These are phyloP conservation scores for Aspergillus panamensis DNA, from an alignment of 495 filamentous ascomycete species.

Conservation along the genomic window DNA sequence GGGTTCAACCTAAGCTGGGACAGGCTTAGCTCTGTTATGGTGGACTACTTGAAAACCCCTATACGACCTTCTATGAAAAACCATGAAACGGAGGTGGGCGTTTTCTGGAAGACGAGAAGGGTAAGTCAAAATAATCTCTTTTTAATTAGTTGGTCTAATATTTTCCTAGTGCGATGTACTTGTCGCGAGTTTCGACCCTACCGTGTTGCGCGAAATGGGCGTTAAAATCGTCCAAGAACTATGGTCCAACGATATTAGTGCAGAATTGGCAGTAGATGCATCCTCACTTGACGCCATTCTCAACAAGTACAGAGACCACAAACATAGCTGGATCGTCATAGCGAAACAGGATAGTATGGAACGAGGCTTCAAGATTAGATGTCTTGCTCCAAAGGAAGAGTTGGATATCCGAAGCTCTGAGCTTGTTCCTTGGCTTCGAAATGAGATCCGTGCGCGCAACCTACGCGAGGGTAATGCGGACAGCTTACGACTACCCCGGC, in stretches of 20 bases:
- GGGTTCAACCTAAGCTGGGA: slow-evolving; percentile 93
- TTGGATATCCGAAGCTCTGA: slow-evolving; percentile 71
- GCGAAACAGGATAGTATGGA: slow-evolving; percentile 75
- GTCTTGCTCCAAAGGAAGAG: slow-evolving; percentile 73
- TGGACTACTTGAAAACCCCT: slow-evolving; percentile 56
- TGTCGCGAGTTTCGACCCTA: slow-evolving; percentile 78
- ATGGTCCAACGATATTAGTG: slow-evolving; percentile 79
- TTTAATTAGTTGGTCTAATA: slow-evolving; percentile 12
- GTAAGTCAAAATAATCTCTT: slow-evolving; percentile 42
- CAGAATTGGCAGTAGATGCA: slow-evolving; percentile 83
- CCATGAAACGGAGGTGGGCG: slow-evolving; percentile 42
- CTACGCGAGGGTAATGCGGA: slow-evolving; percentile 52
- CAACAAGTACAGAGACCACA: slow-evolving; percentile 62
- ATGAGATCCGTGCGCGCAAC: slow-evolving; percentile 76
- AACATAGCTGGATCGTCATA: slow-evolving; percentile 81
- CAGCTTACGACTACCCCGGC: slow-evolving; percentile 43
- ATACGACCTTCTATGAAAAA: slow-evolving; percentile 67
- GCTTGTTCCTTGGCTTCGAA: slow-evolving; percentile 74
- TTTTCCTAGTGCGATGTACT: slow-evolving; percentile 74
- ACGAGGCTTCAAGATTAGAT: slow-evolving; percentile 70
- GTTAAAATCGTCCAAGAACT: slow-evolving; percentile 74
- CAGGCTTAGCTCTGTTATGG: slow-evolving; percentile 63
- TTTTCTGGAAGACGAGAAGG: slow-evolving; percentile 60
- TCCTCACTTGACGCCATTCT: slow-evolving; percentile 70
- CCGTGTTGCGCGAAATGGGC: slow-evolving; percentile 67